Base-by-base conservation (phyloP, 163 green algal genomes). In the Volvox carteri region DNA sequence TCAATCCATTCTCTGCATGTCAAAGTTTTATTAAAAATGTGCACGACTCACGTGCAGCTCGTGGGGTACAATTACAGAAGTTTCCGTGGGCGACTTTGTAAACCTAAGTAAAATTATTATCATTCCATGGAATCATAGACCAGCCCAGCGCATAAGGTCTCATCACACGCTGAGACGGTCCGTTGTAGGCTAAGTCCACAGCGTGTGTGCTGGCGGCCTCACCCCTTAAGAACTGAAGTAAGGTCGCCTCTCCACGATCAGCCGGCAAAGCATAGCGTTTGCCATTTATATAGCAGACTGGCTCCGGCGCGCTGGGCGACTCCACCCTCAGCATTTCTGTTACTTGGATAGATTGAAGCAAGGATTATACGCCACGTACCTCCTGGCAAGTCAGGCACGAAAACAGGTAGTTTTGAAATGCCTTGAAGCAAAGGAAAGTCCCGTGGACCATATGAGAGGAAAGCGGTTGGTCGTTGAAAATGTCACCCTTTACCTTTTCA, bases 161-260 rank as follows among this genome's bases (percentile, higher is more conserved):
- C 25, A 25, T 19, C 54, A n/a, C n/a, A n/a, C n/a, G n/a, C n/a
- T n/a, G n/a, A n/a, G n/a, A n/a, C n/a, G n/a, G n/a, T n/a, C n/a
- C n/a, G n/a, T n/a, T n/a, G n/a, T n/a, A n/a, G 54, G 25, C 7
- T 23, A 65, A 23, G 54, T 65, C 28, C 54, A 5, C 4, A 11
- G 28, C 6, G 21, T 78, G 42, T 65, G 21, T 14, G 44, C 42
- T 52, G 35, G 56, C 28, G 0, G 5, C 28, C 86, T 62, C 60
- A 99, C 97, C 97, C 84, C 97, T 86, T 79, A 99, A 86, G 79
- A 94, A 99, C 56, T 96, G 86, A 44, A 99, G 94, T 60, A 99
- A 91, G 0, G 97, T 99, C 0, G 72, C 72, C 60, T 98, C 95
- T 4, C 92, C 97, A 0, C 92, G 54, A 9, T 93, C 97, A 6